phyloP scores from a whole-genome alignment of 1,139 yeast species.

The Candida pseudoviswanathii region DNA sequence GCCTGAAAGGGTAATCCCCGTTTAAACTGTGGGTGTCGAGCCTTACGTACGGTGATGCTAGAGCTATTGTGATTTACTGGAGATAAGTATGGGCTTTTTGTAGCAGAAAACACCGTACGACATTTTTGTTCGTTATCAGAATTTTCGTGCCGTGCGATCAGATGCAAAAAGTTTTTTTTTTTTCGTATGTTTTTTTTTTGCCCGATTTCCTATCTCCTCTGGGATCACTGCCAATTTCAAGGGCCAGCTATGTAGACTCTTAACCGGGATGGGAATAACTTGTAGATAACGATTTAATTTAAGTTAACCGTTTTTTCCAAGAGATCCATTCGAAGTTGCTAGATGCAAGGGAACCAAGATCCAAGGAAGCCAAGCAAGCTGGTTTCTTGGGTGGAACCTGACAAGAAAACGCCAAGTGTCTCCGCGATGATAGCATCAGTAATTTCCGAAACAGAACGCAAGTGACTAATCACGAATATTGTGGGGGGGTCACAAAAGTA shows the following conservation, averaged over 20 bases:
- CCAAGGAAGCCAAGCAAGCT: background rate
- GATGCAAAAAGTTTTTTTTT: background rate
- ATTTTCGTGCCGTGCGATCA: conserved; percentile 3
- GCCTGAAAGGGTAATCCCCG: background rate
- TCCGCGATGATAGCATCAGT: too few relatives aligned
- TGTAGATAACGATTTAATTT: background rate
- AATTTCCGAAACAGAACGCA: too few relatives aligned
- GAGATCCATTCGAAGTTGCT: background rate
- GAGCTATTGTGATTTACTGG: background rate
- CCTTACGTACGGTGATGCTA: background rate
- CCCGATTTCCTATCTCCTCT: background rate
- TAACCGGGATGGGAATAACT: too few relatives aligned
- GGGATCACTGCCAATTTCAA: background rate
- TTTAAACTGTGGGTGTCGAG: background rate
- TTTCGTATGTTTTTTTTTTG: background rate
- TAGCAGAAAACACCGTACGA: background rate
- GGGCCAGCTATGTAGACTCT: too few relatives aligned
- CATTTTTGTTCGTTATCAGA: background rate
- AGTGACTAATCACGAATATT: too few relatives aligned
- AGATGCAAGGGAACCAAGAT: background rate
- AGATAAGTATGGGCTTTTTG: background rate
- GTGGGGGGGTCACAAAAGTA: too few relatives aligned
- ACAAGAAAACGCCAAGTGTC: background rate
- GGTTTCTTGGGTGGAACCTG: background rate
- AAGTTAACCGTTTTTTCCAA: background rate